Conservation (phyloP, 2,329 filamentous ascomycete genomes). For the Alternaria longipes region DNA sequence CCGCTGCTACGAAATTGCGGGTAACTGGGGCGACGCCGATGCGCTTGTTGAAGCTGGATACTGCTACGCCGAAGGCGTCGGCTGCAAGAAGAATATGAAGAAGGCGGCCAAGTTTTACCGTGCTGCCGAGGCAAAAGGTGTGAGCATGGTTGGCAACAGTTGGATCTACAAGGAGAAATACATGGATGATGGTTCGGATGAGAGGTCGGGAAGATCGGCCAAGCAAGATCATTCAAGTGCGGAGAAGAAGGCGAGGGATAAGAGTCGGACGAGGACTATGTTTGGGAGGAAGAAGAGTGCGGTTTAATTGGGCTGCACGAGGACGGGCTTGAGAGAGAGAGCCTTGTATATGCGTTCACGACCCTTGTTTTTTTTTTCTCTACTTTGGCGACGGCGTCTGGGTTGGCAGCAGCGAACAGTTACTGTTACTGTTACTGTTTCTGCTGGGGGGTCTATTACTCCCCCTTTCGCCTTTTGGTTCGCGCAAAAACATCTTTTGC, state of each 20-base stretch:
- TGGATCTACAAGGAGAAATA: conserved; percentile 99
- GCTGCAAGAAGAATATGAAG: conserved; percentile 95
- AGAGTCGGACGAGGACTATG: conserved; percentile 77
- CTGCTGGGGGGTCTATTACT: too few species aligned
- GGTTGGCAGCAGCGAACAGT: too few species aligned
- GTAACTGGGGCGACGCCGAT: conserved; percentile 93
- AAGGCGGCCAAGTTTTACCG: conserved; percentile 93
- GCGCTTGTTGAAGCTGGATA: conserved; percentile 94
- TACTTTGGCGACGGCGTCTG: too few species aligned
- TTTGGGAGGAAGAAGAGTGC: conserved; percentile 69
- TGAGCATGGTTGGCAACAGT: conserved; percentile 98
- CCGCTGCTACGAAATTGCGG: conserved; percentile 95
- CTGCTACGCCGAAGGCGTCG: conserved; percentile 92
- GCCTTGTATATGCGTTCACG: conserved; percentile 47
- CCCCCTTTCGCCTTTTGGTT: conserved; percentile 8
- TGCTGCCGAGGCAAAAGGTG: conserved; percentile 87
- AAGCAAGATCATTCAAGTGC: conserved; percentile 45
- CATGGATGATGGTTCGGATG: conserved; percentile 63
- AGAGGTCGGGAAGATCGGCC: conserved; percentile 49
- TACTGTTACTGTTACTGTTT: too few species aligned
- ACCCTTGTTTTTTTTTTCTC: conserved; percentile 34
- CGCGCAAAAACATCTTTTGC: too few species aligned
- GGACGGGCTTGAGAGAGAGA: not conserved
- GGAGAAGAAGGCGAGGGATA: conserved; percentile 74
- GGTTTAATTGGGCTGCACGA: conserved; percentile 1